These are phyloP conservation scores for Choricystis sp. DNA, from an alignment of 139 green algal species.

Conservation along the genomic window DNA sequence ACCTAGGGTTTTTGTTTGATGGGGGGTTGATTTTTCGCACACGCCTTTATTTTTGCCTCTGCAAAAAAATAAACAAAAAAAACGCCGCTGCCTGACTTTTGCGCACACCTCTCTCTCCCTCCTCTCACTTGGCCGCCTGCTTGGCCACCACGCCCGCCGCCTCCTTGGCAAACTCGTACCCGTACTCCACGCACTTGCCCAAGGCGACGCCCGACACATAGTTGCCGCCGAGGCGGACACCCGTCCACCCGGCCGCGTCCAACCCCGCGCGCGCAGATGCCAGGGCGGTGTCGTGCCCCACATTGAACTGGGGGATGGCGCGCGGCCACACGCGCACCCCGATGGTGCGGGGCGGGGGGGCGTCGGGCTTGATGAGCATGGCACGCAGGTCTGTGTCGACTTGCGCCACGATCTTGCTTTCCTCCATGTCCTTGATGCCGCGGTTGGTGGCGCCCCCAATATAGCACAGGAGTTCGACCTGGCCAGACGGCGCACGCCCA, in stretches of 20 bases:
- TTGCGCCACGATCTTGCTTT: slow-evolving; percentile 50
- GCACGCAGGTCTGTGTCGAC: slow-evolving; percentile 86
- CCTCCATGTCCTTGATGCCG: slow-evolving; percentile 51
- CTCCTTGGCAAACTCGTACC: slow-evolving; percentile 62
- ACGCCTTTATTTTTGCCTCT: too few species aligned
- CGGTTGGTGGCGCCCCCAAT: slow-evolving; percentile 88
- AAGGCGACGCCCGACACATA: slow-evolving; percentile 92
- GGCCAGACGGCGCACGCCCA: slow-evolving; percentile 33
- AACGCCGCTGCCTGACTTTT: background rate
- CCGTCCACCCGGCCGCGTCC: slow-evolving; percentile 36
- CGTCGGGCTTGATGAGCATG: slow-evolving; percentile 83
- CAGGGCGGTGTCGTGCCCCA: slow-evolving; percentile 64
- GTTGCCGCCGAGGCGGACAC: slow-evolving; percentile 88
- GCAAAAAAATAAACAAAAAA: too few species aligned
- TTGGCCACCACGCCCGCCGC: slow-evolving; percentile 15
- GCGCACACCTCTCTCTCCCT: background rate
- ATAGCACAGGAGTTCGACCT: slow-evolving; percentile 84
- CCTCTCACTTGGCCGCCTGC: background rate
- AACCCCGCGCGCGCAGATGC: slow-evolving; percentile 35
- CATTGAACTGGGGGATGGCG: slow-evolving; percentile 97
- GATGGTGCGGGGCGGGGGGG: slow-evolving; percentile 51
- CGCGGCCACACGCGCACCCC: slow-evolving; percentile 82
- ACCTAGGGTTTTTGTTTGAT: too few species aligned
- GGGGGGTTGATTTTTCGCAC: too few species aligned
- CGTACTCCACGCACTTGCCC: slow-evolving; percentile 85